Evolutionary conservation across 2,329 filamentous ascomycete genomes (phyloP), one percentile per base, ranked within the genome.

Genomic region (Byssoonygena ceratinophila): DNA sequence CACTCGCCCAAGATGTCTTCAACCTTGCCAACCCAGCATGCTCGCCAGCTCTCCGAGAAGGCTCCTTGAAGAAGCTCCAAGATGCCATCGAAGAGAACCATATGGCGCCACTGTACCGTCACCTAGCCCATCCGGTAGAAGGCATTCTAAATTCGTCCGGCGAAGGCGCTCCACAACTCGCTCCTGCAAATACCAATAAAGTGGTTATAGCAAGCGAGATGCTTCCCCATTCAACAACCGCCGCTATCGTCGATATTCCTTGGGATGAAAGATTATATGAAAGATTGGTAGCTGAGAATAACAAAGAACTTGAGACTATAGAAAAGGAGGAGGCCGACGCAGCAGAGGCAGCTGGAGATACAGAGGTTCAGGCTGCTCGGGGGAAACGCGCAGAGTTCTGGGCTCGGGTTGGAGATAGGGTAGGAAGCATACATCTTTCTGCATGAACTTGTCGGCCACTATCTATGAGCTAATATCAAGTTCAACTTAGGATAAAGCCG

Each of bases 341-440:
- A 8, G 84, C 85, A 37, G 92, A 98, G 77, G 90, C 94, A 71
- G 91, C 91, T 55, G 92, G 92, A 52, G 92, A 98, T 64, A 96
- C 88, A 11, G 92, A 98, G 73, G 83, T 98, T 59, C 83, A 91
- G 72, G 87, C 88, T 52, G 92, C 90, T 59, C 82, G 86, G 71
- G 90, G 90, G 61, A 97, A 97, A 79, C 80, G 90, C 63, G 92
- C 92, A 55, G 92, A 98, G 70, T 94, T 95, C 70, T 96, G 87
- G 79, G 91, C 94, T 55, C 82, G 88, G 60, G 87, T 97, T 58
- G 91, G 90, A 61, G 92, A 98, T 74, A 97, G 97, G 84, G 89
- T 90, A 65, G 32, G 68, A 70, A 57, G 31, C 2, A 41, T 44
- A 23, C 23, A 45, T 9, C 37, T 23, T n/a, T 20, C 18, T 49